A percentile compares a stretch with the other conserved stretches of the same genome.
Conservation (phyloP, 768 basidiomycete species). For the Termitomyces sp. region DNA sequence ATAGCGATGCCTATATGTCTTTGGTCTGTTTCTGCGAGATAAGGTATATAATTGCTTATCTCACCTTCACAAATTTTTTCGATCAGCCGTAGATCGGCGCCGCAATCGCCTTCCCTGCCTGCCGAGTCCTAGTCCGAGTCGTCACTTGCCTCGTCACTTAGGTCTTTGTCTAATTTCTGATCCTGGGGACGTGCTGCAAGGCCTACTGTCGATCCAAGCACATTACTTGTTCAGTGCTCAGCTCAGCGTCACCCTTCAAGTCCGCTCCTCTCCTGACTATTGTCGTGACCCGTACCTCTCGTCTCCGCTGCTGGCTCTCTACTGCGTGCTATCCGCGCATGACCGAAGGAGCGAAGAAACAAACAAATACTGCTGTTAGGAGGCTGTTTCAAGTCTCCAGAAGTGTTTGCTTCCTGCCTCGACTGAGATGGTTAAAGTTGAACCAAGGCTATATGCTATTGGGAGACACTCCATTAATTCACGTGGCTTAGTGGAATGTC, state of each 20-base stretch:
- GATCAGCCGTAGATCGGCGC: neutral
- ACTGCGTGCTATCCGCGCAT: neutral
- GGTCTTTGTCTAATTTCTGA: no score
- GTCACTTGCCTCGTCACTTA: neutral
- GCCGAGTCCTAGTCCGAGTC: neutral
- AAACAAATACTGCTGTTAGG: neutral
- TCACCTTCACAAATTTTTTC: neutral
- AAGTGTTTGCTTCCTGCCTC: neutral
- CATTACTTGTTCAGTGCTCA: neutral
- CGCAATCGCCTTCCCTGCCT: no score
- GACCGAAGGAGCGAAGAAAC: neutral
- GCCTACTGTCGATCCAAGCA: no score
- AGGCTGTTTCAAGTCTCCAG: neutral
- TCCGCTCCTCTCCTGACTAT: no score
- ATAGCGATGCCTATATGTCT: constrained; percentile 15
- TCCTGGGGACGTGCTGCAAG: no score
- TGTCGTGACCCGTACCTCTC: neutral
- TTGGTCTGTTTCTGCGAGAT: neutral
- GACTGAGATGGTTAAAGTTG: no score
- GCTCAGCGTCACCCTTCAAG: neutral
- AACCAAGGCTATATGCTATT: neutral
- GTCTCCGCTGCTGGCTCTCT: no score
- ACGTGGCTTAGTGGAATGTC: no score
- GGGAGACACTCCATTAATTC: no score
- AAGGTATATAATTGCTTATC: neutral